Base-by-base conservation (phyloP, 495 filamentous ascomycete genomes). In the Articulospora tetracladia region DNA sequence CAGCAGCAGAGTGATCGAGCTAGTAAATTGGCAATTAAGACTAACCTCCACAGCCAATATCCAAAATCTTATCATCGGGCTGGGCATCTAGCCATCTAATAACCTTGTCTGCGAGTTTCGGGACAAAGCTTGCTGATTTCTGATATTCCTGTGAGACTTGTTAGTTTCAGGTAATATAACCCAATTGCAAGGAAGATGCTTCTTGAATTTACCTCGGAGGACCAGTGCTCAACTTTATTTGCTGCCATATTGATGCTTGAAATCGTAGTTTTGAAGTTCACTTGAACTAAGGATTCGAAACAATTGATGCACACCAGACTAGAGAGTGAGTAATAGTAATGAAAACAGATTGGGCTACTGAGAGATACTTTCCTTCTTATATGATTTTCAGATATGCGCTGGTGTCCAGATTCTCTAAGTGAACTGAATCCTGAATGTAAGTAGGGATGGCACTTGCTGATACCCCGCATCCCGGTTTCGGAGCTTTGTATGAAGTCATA, bases 41-140 rank as follows among this genome's bases (percentile, higher is more conserved):
- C 72, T 55, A 39, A 79, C 77, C 88, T 30, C 89, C 89, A 65
- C 89, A 92, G 20, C 89, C 89, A 27, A 92, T 70, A 68, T 93
- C 89, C 17, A 93, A 77, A 63, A 92, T 80, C 34, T 69, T 70
- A 66, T 91, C 88, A 66, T 77, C 73, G 19, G 74, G 76, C 61
- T 83, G 76, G 6, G 82, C 81, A 56, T 85, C 78, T 3, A 93
- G 82, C 77, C 83, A 86, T 56, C 76, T 67, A 26, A 89, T 53
- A n/a, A 92, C 77, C 59, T 81, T 86, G 4, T 75, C 77, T 11
- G 89, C 82, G 8, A 91, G 78, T 62, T 84, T 77, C 13, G 89
- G 85, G 19, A 91, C 87, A 68, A 92, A 93, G n/a, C 83, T 77
- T 1, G 87, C 89, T 24, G 85, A 79, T 56, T 79, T 71, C 48